Conservation (phyloP, 2,329 filamentous ascomycete genomes). For the Pseudocercospora cruenta region DNA sequence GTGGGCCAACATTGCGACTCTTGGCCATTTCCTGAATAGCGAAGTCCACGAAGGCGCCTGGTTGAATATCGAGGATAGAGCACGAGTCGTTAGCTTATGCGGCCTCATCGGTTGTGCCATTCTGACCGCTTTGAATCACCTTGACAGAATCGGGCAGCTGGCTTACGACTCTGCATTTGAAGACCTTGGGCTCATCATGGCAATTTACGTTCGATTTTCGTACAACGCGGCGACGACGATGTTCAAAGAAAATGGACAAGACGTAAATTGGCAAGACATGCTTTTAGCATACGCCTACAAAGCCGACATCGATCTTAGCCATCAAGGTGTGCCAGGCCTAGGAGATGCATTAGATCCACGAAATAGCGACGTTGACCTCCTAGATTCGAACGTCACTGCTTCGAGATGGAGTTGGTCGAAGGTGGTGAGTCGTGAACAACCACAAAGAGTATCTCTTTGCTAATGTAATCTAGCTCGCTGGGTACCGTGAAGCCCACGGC, state of each 20-base stretch:
- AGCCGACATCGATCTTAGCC: conserved; percentile 11
- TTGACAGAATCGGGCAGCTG: conserved; percentile 10
- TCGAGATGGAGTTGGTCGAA: conserved; percentile 9
- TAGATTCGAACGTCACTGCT: conserved; percentile 3
- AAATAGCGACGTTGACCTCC: neutral
- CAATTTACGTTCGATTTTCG: neutral
- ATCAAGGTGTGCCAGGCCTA: conserved; percentile 7
- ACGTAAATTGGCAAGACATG: conserved; percentile 7
- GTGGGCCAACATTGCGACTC: conserved; percentile 15
- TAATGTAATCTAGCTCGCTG: neutral
- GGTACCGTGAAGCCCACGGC: neutral
- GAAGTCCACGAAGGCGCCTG: conserved; percentile 1
- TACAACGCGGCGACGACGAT: neutral
- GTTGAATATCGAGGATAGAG: conserved; percentile 11
- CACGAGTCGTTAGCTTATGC: neutral
- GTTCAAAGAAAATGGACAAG: neutral
- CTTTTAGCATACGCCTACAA: conserved; percentile 12
- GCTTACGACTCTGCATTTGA: conserved; percentile 9
- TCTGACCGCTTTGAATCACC: conserved; percentile 7
- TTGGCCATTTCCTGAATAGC: conserved; percentile 14
- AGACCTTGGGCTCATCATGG: neutral
- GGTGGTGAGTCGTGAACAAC: neutral
- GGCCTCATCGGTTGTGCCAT: conserved; percentile 8
- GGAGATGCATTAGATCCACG: neutral
- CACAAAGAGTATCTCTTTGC: neutral